Evolutionary conservation across 768 basidiomycete genomes (phyloP), one percentile per base, ranked within the genome.

Genomic region (Termitomyces sp.): DNA sequence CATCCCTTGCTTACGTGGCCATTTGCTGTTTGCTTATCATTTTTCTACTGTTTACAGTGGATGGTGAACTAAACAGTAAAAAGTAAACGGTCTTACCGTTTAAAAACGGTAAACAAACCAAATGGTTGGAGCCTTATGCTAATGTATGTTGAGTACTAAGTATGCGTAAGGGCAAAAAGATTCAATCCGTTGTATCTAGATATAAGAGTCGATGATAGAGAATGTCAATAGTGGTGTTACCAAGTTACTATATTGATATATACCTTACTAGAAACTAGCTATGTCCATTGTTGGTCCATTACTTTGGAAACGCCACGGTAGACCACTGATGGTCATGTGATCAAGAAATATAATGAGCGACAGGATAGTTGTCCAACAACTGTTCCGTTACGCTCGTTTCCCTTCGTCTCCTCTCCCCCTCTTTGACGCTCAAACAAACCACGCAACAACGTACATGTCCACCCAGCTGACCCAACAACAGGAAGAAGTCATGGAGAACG

Each of bases 401-500:
- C 63, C 67, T 44, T 64, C 71, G 61, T 73, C 56, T 60, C 63
- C 1, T 41, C 48, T 27, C n/a, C 58, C 62, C 44, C 56, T 64
- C 24, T 61, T 64, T 36, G 66, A 65, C 57, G 62, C 58, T 29
- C 66, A 55, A 62, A 58, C 59, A 29, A 62, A 42, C 47, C 65
- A 44, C 56, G 62, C 63, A 42, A 59, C 59, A n/a, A 61, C 61
- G 27, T 64, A 64, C 39, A 62, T 50, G 32, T 59, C 53, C 53
- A 58, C 31, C 53, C 59, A 56, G 53, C 60, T 41, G 47, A 57
- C 36, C 53, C 69, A 69, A 46, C 67, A 69, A 24, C 69, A 73
- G 55, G 75, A 78, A 41, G 68, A 69, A 57, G 66, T 67, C 32
- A 66, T 72, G 63, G 85, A 85, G 62, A 85, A 83, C 59, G 86